Evolutionary conservation across 495 filamentous ascomycete genomes (phyloP), one percentile per base, ranked within the genome.

Genomic region (Beverwykella pulmonaria): DNA sequence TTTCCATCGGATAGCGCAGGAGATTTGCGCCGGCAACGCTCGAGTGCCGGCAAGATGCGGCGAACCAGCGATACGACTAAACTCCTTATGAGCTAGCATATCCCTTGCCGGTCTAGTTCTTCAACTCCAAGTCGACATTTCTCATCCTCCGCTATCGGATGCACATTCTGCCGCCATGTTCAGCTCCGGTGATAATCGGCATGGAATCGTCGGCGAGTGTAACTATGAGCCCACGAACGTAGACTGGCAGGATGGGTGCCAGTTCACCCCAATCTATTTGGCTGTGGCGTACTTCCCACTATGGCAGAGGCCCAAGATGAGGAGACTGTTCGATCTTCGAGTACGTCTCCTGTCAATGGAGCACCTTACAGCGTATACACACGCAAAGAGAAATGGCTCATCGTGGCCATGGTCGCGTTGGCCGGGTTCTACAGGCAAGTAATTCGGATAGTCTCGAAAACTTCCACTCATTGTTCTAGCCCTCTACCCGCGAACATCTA

Each of bases 401-500:
- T 61, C 19, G 59, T 61, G 17, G 59, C 27, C 25, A 34, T 61
- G 29, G 59, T 61, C 10, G 44, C 46, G 22, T 23, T 53, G 27
- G 59, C 59, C 14, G 46, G 44, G 1, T 52, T 53, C 59, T 61
- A 53, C n/a, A 53, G 47, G 59, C 39, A 4, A 55, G 53, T 55
- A 22, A 4, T 4, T 44, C 22, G 17, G 17, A 48, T n/a, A 23
- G 2, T 25, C 55, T 46, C 26, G 23, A 23, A 58, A 10, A 10
- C 5, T 22, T 8, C 44, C 22, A 7, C 23, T 63, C 25, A 32
- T 7, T 12, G 9, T 44, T n/a, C 2, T 14, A 49, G 39, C 25
- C 53, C 53, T 5, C 20, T 65, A 7, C 20, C 65, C 5, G 50
- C 65, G 14, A 63, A 62, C 39, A 68, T 63, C 53, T 68, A 68